A percentile compares a stretch with the other conserved stretches of the same genome.
Evolutionary conservation across 2,329 filamentous ascomycete species (phyloP).

Genomic region (Elsinoe batatas): DNA sequence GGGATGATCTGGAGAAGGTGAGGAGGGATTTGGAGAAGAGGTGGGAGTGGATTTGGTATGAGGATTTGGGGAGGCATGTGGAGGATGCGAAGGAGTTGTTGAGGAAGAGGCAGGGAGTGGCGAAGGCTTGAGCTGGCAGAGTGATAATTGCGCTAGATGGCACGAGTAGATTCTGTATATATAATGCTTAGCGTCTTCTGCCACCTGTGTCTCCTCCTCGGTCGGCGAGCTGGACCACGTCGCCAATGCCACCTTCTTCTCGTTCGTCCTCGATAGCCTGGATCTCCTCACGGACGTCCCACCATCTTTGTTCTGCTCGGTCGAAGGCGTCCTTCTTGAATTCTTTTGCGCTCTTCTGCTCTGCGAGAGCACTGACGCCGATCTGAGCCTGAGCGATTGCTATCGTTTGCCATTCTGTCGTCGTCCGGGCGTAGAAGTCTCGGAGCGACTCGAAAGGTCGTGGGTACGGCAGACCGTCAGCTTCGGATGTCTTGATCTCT

Average conservation of each 20-base stretch:
- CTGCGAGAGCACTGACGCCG: constrained; percentile 45
- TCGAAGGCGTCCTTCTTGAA: constrained; percentile 85
- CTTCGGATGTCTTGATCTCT: constrained; percentile 40
- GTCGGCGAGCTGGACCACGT: constrained; percentile 54
- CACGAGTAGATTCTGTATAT: not conserved
- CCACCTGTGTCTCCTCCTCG: not conserved
- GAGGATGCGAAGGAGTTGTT: constrained; percentile 20
- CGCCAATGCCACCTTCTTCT: constrained; percentile 87
- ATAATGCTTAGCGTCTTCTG: not conserved
- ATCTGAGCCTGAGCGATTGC: constrained; percentile 31
- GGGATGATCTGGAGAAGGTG: constrained; percentile 29
- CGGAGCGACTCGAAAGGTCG: constrained; percentile 81
- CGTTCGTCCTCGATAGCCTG: constrained; percentile 88
- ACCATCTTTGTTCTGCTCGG: constrained; percentile 93
- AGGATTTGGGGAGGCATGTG: constrained; percentile 28
- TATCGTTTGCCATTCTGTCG: constrained; percentile 81
- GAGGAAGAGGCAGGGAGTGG: not conserved
- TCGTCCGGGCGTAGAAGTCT: constrained; percentile 85
- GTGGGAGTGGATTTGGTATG: constrained; percentile 34
- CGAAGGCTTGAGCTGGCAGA: not conserved
- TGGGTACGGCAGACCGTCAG: constrained; percentile 65
- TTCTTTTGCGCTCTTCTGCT: constrained; percentile 71
- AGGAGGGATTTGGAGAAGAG: constrained; percentile 23
- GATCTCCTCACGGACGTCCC: constrained; percentile 94
- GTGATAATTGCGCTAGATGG: too few relatives aligned